Percentiles rank a stretch among this genome's conserved stretches.
Conservation (phyloP, 1,284 basidiomycete genomes). For the Pholiota adiposa region DNA sequence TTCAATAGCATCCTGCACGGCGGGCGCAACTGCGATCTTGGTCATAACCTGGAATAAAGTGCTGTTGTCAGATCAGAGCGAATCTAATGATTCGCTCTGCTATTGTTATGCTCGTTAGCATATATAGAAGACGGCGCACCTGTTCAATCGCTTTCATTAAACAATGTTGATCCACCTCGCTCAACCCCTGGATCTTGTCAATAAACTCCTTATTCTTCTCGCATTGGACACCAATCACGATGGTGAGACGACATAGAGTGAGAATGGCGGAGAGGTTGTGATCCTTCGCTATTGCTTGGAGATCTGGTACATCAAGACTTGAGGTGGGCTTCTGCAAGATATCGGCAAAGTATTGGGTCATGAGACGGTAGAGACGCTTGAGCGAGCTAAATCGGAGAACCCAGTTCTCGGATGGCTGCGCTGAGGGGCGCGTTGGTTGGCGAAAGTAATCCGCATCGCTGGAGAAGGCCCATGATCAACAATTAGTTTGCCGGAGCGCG, state of each 20-base stretch:
- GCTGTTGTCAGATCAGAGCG: not conserved
- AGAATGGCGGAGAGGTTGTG: conserved; percentile 68
- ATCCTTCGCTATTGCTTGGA: conserved; percentile 83
- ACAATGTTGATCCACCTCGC: conserved; percentile 79
- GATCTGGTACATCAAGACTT: conserved; percentile 77
- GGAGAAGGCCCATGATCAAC: conserved; percentile 12
- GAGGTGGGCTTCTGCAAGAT: conserved; percentile 76
- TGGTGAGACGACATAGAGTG: conserved; percentile 81
- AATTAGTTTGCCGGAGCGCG: conserved; percentile 1
- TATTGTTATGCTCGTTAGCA: not conserved
- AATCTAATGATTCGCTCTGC: not conserved
- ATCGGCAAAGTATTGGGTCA: conserved; percentile 87
- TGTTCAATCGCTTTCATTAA: conserved; percentile 89
- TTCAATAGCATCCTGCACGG: conserved; percentile 49
- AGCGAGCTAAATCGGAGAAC: conserved; percentile 83
- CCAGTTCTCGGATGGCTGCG: conserved; percentile 83
- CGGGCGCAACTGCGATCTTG: conserved; percentile 55
- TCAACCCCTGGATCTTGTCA: conserved; percentile 80
- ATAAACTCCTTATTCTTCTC: conserved; percentile 85
- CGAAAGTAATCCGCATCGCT: conserved; percentile 85
- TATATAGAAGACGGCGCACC: conserved; percentile 41
- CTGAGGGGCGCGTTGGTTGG: conserved; percentile 55
- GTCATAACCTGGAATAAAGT: conserved; percentile 64
- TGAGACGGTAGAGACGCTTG: conserved; percentile 84
- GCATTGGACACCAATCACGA: conserved; percentile 93